Conservation (phyloP, 106 monocot genomes). For the Phalaenopsis equestris region DNA sequence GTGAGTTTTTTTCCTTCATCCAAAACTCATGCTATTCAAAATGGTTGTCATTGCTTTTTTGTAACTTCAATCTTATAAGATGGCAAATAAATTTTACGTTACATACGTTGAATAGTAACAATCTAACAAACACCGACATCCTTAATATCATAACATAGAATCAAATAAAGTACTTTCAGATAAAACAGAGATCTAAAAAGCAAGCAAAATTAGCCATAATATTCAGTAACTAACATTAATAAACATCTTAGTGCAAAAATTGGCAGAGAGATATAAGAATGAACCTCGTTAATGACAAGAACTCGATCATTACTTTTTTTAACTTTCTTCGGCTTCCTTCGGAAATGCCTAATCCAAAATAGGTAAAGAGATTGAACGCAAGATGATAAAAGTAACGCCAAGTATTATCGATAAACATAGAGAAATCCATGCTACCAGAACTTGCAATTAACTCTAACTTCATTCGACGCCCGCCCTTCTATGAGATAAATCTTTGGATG, state of each 20-base stretch:
- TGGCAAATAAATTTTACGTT: no score
- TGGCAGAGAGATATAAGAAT: background rate
- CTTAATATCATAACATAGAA: no score
- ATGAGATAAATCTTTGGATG: slow-evolving; percentile 80
- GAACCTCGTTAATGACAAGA: slow-evolving; percentile 15
- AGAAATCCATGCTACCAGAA: slow-evolving; percentile 40
- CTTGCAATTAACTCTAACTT: slow-evolving; percentile 82
- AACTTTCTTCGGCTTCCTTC: slow-evolving; percentile 45
- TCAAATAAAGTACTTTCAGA: no score
- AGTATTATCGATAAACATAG: background rate
- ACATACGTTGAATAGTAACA: no score
- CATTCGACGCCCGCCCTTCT: slow-evolving; percentile 89
- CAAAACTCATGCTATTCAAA: no score
- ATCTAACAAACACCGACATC: no score
- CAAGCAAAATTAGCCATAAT: background rate
- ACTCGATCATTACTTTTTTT: slow-evolving; percentile 36
- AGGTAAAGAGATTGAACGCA: background rate
- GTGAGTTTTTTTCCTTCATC: no score
- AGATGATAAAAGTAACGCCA: background rate
- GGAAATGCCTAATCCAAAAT: slow-evolving; percentile 29
- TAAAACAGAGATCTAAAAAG: background rate
- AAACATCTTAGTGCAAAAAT: background rate
- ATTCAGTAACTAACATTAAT: background rate
- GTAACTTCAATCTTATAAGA: no score
- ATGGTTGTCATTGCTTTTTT: no score